phyloP scores from a whole-genome alignment of 768 basidiomycete species.

The Mycena amicta region DNA sequence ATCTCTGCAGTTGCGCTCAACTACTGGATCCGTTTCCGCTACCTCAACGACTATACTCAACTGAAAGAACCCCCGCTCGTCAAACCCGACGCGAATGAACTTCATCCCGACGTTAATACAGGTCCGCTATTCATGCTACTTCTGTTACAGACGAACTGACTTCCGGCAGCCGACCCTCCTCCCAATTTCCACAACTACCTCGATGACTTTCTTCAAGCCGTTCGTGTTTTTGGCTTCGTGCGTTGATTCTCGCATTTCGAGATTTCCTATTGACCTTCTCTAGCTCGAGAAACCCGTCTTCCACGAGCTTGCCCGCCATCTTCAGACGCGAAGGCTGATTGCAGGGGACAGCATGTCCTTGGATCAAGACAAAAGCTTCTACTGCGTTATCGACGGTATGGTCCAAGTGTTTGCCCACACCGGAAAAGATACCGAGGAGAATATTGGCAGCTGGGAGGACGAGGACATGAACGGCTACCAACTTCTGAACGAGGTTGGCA shows the following conservation, averaged over 20 bases:
- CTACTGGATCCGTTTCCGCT: constrained; percentile 84
- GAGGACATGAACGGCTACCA: constrained; percentile 96
- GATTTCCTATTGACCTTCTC: neutral
- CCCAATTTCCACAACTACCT: constrained; percentile 93
- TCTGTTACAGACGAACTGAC: neutral
- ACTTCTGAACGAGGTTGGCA: constrained; percentile 92
- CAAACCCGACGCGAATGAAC: constrained; percentile 82
- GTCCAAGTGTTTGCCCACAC: constrained; percentile 90
- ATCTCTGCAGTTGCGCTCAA: constrained; percentile 69
- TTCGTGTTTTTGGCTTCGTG: constrained; percentile 95
- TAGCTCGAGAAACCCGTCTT: constrained; percentile 93
- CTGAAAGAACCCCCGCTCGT: constrained; percentile 80
- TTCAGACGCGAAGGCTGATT: constrained; percentile 93
- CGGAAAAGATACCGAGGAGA: constrained; percentile 49
- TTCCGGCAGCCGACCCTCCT: constrained; percentile 48
- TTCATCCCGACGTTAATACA: constrained; percentile 91
- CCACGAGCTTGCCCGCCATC: constrained; percentile 93
- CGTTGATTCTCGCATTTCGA: constrained; percentile 26
- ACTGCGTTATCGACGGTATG: constrained; percentile 97
- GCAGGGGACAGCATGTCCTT: constrained; percentile 94
- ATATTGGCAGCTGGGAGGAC: constrained; percentile 70
- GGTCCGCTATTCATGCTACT: constrained; percentile 29
- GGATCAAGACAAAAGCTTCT: constrained; percentile 92
- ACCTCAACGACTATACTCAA: constrained; percentile 73
- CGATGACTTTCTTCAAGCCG: constrained; percentile 95